Evolutionary conservation across 2,329 filamentous ascomycete genomes (phyloP), one percentile per base, ranked within the genome.

Genomic region (Colletotrichum sp.): DNA sequence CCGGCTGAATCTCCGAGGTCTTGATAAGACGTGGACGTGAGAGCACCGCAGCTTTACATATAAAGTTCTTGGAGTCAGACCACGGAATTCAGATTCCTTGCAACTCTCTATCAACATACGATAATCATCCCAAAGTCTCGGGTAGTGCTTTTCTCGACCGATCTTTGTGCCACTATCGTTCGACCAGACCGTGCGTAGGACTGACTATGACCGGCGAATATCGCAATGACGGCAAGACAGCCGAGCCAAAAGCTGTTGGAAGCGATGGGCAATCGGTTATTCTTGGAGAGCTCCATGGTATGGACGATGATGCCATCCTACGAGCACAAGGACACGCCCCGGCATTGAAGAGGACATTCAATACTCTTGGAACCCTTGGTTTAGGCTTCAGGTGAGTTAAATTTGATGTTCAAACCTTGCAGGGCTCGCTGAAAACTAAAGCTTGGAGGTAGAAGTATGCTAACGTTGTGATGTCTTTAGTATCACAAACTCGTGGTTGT

Each of bases 401-500:
- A 36, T 9, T 12, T 36, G 39, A 16, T 28, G 6, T 12, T 28
- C 6, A 30, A 25, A 18, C 30, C 28, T 43, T 25, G 15, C 22
- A 66, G 13, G 32, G 18, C 10, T 43, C n/a, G 8, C 39, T 43
- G 39, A n/a, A 10, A 43, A 43, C 8, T 43, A n/a, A 43, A n/a
- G 39, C 39, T 3, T 43, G 39, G 9, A 10, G 16, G 16, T n/a
- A 43, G 39, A 43, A 43, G 1, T n/a, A 10, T 43, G 18, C n/a
- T 52, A 30, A 56, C 13, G 25, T n/a, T 68, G 18, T 16, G 25
- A 25, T 12, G 34, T n/a, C 34, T 68, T 9, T 8, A 78, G 77
- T n/a, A 78, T 78, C 43, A 78, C 77, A 13, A 78, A 78, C 27
- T 78, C 77, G 10, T 77, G 77, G 71, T 4, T 78, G 74, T 68